These are phyloP conservation scores for Coniochaeta ligniaria DNA, from an alignment of 2,329 filamentous ascomycete species.

Conservation along the genomic window DNA sequence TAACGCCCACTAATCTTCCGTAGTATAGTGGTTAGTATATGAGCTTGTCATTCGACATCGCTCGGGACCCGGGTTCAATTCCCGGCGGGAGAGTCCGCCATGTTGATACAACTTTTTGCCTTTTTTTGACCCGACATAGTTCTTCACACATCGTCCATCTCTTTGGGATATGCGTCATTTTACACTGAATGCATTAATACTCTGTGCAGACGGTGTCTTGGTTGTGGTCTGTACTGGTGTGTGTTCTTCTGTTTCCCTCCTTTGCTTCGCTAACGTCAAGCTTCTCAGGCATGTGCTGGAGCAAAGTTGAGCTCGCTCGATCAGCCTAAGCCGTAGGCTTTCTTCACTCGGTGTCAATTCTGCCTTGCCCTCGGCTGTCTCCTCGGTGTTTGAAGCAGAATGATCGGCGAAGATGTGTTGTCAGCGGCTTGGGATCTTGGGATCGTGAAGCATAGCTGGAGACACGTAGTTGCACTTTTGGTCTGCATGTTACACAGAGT, in stretches of 20 bases:
- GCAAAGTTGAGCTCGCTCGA: too few species aligned
- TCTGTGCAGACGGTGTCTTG: too few species aligned
- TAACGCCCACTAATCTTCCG: conserved; percentile 1
- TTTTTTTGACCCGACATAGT: background rate
- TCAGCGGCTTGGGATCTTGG: background rate
- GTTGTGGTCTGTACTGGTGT: too few species aligned
- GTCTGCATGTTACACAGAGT: background rate
- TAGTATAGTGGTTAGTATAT: conserved; percentile 2
- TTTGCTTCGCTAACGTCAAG: too few species aligned
- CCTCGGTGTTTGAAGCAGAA: background rate
- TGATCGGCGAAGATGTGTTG: background rate
- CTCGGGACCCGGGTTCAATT: conserved; percentile 1
- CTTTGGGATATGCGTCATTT: background rate
- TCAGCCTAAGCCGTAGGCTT: too few species aligned
- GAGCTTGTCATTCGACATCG: conserved; percentile 1
- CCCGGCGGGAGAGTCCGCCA: conserved; percentile 1
- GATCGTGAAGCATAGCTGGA: background rate
- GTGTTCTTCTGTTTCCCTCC: too few species aligned
- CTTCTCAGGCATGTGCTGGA: too few species aligned
- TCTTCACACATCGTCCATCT: too few species aligned
- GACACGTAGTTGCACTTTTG: background rate
- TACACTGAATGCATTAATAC: too few species aligned
- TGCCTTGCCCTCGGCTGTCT: too few species aligned
- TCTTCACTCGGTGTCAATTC: too few species aligned
- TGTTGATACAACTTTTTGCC: background rate